Evolutionary conservation across 352 stramenopile species (phyloP).

Genomic region (Globisporangium apiculatum): DNA sequence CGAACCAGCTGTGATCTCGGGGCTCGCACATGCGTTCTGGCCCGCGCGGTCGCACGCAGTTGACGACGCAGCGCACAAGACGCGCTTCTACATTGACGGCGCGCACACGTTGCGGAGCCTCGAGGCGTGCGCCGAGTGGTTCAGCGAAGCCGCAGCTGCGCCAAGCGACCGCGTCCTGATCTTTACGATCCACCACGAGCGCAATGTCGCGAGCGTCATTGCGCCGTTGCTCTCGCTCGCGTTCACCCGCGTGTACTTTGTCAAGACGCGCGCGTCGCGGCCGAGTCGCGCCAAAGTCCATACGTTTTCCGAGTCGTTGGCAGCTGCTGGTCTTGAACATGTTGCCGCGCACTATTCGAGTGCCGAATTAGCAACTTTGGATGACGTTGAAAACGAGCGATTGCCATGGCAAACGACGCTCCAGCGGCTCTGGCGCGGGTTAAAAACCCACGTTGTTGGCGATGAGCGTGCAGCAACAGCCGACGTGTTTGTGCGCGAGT

Average conservation of each 20-base stretch:
- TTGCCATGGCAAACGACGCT: slow-evolving; percentile 57
- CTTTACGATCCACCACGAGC: slow-evolving; percentile 83
- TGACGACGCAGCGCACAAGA: slow-evolving; percentile 28
- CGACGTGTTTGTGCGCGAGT: slow-evolving; percentile 37
- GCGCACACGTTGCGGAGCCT: slow-evolving; percentile 84
- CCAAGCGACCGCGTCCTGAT: slow-evolving; percentile 35
- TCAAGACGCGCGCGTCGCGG: slow-evolving; percentile 48
- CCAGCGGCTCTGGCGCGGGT: slow-evolving; percentile 36
- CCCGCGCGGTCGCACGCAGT: slow-evolving; percentile 68
- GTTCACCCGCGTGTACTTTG: slow-evolving; percentile 81
- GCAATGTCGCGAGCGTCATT: slow-evolving; percentile 65
- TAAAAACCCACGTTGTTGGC: slow-evolving; percentile 30
- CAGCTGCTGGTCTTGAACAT: slow-evolving; percentile 25
- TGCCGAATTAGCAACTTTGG: slow-evolving; percentile 31
- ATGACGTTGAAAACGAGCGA: slow-evolving; percentile 30
- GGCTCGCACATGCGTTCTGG: slow-evolving; percentile 65
- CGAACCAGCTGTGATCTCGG: slow-evolving; percentile 39
- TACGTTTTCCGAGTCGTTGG: slow-evolving; percentile 56
- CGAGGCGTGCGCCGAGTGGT: slow-evolving; percentile 74
- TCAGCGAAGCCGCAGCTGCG: slow-evolving; percentile 10
- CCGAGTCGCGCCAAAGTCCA: slow-evolving; percentile 60
- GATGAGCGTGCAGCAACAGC: slow-evolving; percentile 19
- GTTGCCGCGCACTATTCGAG: slow-evolving; percentile 34
- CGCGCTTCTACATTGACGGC: slow-evolving; percentile 80
- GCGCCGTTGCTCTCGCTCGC: slow-evolving; percentile 42